Base-by-base conservation (phyloP, 768 basidiomycete species). In the Boletus rufocinnamomeus region DNA sequence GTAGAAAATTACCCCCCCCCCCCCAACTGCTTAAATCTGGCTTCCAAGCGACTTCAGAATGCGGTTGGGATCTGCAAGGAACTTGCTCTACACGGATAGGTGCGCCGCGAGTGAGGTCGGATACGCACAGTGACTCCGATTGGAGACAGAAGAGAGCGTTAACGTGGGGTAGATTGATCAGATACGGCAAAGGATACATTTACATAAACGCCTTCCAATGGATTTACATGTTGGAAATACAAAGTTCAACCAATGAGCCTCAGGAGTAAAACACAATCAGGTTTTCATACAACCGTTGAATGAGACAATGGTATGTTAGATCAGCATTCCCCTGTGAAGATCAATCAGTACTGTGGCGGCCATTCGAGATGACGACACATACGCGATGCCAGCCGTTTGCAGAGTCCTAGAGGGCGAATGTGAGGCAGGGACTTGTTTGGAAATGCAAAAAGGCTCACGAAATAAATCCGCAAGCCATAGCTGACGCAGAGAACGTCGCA, bases 381-480 rank as follows among this genome's bases (percentile, higher is more conserved):
- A 83, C 77, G 83, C 83, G 53, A 85, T 85, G 45, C 79, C 80
- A 37, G 83, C 83, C 38, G 84, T 81, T 62, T 85, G 83, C 55
- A 85, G 72, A 7, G 84, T 84, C 13, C 74, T 76, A 17, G 43
- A 58, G 13, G 27, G 53, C 17, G 6, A 45, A 40, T 47, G 23
- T 57, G 38, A 64, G 45, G 4, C 14, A 28, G 17, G 32, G 21
- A n/a, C 17, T 21, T 21, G 11, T 7, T 30, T 14, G 13, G 16
- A 28, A 50, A 56, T 28, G 2, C 0, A 32, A 41, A 28, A 4
- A 43, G 7, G 50, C 69, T 65, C 40, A 71, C 76, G 84, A 82
- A 57, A 89, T 76, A 69, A 88, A 89, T 6, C 88, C 88, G 62
- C 82, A 87, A 45, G 86, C 69, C 83, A 89, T 85, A 10, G 87